Conservation (phyloP, 1,284 basidiomycete genomes). For the Sanghuangporus sanghuang region DNA sequence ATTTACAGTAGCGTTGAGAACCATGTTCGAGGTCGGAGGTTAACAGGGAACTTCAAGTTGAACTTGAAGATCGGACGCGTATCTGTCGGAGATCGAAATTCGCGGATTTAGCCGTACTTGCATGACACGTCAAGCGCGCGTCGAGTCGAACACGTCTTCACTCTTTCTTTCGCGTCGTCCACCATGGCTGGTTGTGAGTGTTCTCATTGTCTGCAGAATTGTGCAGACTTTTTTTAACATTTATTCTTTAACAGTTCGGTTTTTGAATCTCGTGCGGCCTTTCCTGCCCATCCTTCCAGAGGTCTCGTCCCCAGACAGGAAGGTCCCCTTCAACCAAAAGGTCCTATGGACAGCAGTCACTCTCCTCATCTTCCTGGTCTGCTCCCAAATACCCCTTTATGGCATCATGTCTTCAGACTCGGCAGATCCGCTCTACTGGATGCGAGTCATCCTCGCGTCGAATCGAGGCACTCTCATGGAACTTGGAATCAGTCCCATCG, state of each 20-base stretch:
- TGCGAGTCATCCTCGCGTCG: slow-evolving; percentile 97
- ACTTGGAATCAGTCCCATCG: slow-evolving; percentile 95
- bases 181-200: slow-evolving; percentile 19
- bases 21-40: slow-evolving; percentile 2
- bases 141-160: not conserved
- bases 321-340: slow-evolving; percentile 96
- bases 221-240: not conserved
- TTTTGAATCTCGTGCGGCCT: slow-evolving; percentile 92
- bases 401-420: slow-evolving; percentile 98
- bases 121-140: slow-evolving; percentile 1
- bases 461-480: slow-evolving; percentile 99
- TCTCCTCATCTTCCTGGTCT: slow-evolving; percentile 95
- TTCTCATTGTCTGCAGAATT: not conserved
- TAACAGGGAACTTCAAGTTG: no score
- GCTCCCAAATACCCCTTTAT: slow-evolving; percentile 94
- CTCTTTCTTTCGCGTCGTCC: slow-evolving; percentile 11
- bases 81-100: not conserved
- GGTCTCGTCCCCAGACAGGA: slow-evolving; percentile 93
- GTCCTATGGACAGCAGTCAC: slow-evolving; percentile 96
- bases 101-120: not conserved
- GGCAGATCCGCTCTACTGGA: slow-evolving; percentile 98
- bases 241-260: slow-evolving; percentile 60
- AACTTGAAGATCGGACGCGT: not conserved
- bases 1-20: slow-evolving; percentile 46
- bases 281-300: slow-evolving; percentile 93